Conservation (phyloP, 2,329 filamentous ascomycete genomes). For the Clonostachys solani region DNA sequence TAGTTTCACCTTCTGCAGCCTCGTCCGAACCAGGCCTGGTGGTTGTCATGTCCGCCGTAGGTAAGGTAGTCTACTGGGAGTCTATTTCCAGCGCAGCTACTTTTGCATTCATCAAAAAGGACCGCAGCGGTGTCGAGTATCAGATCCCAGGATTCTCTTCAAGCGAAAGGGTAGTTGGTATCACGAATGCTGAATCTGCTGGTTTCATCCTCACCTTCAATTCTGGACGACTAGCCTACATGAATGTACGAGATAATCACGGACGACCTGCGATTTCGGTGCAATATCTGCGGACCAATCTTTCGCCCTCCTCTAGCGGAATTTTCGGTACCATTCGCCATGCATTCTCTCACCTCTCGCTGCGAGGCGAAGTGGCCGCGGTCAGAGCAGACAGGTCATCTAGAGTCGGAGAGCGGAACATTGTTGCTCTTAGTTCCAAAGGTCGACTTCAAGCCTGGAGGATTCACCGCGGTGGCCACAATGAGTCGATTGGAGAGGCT, state of each 20-base stretch:
- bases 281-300: constrained; percentile 66
- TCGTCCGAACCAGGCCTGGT: constrained; percentile 82
- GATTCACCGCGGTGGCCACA: constrained; percentile 81
- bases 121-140: constrained; percentile 75
- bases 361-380: constrained; percentile 75
- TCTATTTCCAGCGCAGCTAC: constrained; percentile 86
- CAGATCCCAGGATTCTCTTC: constrained; percentile 69
- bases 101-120: constrained; percentile 77
- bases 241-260: constrained; percentile 81
- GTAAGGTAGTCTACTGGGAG: constrained; percentile 92
- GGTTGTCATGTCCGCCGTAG: constrained; percentile 76
- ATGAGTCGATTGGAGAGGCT: constrained; percentile 67
- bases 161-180: constrained; percentile 71
- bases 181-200: constrained; percentile 79
- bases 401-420: constrained; percentile 77
- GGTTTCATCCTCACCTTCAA: constrained; percentile 85
- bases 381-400: constrained; percentile 69
- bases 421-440: constrained; percentile 73
- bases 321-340: constrained; percentile 80
- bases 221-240: constrained; percentile 79
- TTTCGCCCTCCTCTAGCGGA: constrained; percentile 54
- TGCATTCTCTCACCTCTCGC: constrained; percentile 64
- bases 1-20: constrained; percentile 75
- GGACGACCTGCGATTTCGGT: constrained; percentile 78
- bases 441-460: constrained; percentile 83